Conservation (phyloP, 2,329 filamentous ascomycete species). For the Trichoderma sp. region DNA sequence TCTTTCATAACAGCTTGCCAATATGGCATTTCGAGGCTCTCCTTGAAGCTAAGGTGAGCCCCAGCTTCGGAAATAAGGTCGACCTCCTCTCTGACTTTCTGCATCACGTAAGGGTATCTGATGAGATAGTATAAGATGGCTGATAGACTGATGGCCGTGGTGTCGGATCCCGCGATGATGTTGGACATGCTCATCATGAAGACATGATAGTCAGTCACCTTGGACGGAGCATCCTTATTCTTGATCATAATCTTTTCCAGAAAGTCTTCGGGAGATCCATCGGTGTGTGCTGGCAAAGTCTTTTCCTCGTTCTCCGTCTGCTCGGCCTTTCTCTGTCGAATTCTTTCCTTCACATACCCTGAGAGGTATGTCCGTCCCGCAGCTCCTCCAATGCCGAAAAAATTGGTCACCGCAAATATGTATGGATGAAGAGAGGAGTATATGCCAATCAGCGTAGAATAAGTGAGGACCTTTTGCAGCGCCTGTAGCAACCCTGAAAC, state of each 20-base stretch:
- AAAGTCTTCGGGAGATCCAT: constrained; percentile 27
- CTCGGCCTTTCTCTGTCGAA: constrained; percentile 32
- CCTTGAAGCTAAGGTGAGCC: constrained; percentile 42
- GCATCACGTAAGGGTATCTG: constrained; percentile 36
- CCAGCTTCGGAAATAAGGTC: constrained; percentile 13
- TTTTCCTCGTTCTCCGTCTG: constrained; percentile 29
- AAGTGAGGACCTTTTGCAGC: constrained; percentile 33
- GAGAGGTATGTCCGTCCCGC: constrained; percentile 36
- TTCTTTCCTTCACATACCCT: constrained; percentile 38
- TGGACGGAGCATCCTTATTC: constrained; percentile 26
- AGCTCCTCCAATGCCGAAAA: constrained; percentile 31
- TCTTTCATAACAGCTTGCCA: constrained; percentile 59
- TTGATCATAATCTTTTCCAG: constrained; percentile 29
- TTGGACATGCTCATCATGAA: constrained; percentile 37
- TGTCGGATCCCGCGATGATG: constrained; percentile 47
- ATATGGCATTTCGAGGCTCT: constrained; percentile 51
- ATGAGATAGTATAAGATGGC: constrained; percentile 50
- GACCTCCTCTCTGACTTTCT: constrained; percentile 35
- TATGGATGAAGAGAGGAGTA: constrained; percentile 30
- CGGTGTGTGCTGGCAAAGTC: not conserved
- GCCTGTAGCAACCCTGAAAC: constrained; percentile 44
- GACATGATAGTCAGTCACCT: constrained; percentile 27
- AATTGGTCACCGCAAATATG: constrained; percentile 32
- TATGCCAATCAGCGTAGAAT: constrained; percentile 35
- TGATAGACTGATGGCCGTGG: constrained; percentile 52